Percentiles rank a stretch among this genome's conserved stretches.
Evolutionary conservation across 2,329 filamentous ascomycete species (phyloP).

Genomic region (Aspergillus aculeatus): DNA sequence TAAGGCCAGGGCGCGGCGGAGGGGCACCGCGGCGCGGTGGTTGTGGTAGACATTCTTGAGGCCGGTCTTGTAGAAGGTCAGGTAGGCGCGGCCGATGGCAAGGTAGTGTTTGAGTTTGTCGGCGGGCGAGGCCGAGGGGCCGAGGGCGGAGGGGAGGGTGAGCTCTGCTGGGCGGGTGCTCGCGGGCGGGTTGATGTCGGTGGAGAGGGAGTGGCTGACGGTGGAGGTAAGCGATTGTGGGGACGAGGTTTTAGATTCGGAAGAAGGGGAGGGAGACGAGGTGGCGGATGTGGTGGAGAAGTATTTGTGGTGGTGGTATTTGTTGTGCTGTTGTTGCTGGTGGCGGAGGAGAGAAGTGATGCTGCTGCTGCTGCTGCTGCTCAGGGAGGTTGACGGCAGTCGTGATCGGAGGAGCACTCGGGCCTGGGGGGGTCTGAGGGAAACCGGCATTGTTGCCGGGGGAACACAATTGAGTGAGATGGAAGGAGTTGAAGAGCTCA

Average conservation of each 20-base stretch:
- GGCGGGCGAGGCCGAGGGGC: constrained; percentile 43
- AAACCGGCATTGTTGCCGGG: constrained; percentile 8
- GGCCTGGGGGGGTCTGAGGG: constrained; percentile 11
- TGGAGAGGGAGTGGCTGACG: constrained; percentile 16
- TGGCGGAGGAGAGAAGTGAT: background rate
- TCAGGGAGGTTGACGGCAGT: background rate
- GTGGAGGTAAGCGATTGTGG: constrained; percentile 18
- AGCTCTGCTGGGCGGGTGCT: constrained; percentile 72
- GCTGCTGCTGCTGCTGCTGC: background rate
- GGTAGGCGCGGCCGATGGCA: constrained; percentile 69
- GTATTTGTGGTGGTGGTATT: background rate
- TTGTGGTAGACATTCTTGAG: constrained; percentile 73
- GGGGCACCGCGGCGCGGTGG: constrained; percentile 39
- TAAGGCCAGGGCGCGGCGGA: constrained; percentile 32
- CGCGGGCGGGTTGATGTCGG: constrained; percentile 65
- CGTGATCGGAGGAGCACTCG: constrained; percentile 6
- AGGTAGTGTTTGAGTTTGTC: constrained; percentile 34
- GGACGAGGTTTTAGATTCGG: constrained; percentile 7
- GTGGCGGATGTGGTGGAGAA: background rate
- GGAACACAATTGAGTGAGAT: background rate
- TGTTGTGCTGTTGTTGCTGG: background rate
- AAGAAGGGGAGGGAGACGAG: constrained; percentile 4
- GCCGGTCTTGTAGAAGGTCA: constrained; percentile 84
- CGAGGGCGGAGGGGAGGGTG: constrained; percentile 57
- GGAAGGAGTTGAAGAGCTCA: background rate